Evolutionary conservation across 208 protist genomes (phyloP).

Genomic region (Wallacemonas rigidus): DNA sequence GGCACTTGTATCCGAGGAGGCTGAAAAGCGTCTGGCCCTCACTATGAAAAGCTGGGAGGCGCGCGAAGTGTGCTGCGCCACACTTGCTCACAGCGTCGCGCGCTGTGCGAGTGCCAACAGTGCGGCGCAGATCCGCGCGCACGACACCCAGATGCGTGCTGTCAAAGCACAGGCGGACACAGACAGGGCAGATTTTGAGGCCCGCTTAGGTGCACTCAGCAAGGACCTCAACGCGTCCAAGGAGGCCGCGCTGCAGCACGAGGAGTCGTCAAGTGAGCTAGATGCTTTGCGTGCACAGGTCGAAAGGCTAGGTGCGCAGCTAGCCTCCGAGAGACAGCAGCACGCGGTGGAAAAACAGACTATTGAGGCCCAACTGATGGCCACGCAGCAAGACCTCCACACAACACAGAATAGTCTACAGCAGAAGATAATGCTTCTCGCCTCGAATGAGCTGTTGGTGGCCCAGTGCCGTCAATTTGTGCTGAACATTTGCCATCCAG

Average conservation of each 20-base stretch:
- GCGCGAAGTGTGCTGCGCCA: constrained; percentile 2
- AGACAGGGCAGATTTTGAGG: neutral
- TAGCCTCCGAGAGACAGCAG: constrained; percentile 22
- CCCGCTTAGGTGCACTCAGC: neutral
- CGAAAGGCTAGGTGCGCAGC: constrained; percentile 24
- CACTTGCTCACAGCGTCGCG: neutral
- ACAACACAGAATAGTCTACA: constrained; percentile 28
- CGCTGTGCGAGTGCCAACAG: neutral
- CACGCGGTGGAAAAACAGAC: constrained; percentile 42
- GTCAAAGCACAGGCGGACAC: neutral
- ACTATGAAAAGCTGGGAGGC: constrained; percentile 1
- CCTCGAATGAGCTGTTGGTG: constrained; percentile 46
- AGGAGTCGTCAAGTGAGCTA: constrained; percentile 6
- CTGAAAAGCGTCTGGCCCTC: neutral
- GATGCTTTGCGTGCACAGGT: constrained; percentile 16
- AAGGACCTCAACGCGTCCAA: constrained; percentile 1
- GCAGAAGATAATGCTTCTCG: constrained; percentile 20
- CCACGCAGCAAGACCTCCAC: constrained; percentile 12
- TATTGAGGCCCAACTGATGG: constrained; percentile 18
- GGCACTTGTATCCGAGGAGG: constrained; percentile 16
- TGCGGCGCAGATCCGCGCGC: neutral
- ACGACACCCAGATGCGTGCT: constrained; percentile 3
- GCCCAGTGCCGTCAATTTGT: constrained; percentile 81
- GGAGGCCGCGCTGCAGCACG: constrained; percentile 10
- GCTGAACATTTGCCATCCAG: constrained; percentile 74